Evolutionary conservation across 2,329 filamentous ascomycete genomes (phyloP), one percentile per base, ranked within the genome.

Genomic region (Setomelanomma holmii): DNA sequence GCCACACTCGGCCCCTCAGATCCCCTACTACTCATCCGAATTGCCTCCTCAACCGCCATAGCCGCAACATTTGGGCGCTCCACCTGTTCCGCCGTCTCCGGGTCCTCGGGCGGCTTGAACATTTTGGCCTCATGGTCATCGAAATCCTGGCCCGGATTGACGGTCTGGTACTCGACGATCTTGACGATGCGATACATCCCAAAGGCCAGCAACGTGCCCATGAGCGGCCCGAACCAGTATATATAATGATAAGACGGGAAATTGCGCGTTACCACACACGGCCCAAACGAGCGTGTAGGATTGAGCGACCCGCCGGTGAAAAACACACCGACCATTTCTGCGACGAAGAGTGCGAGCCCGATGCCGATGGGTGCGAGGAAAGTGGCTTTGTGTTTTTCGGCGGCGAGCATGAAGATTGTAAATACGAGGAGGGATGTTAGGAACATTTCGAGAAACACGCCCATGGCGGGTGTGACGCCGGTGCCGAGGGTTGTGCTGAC

Each of bases 351-450:
- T 0, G 88, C 79, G 2, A 90, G 73, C 1, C 89, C 89, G 60
- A 92, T 90, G 11, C 86, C 88, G 3, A 91, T 76, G 0, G 89
- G 89, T 0, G 89, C 89, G 1, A 91, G 75, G 66, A 82, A 90
- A 0, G 89, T 91, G 2, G 85, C 84, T 39, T 86, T 86, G 71
- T 91, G 88, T 75, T 91, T 91, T 69, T 90, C 87, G 4, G 85
- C 84, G 0, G 87, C 88, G 39, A 90, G 79, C 83, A 90, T 88
- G 61, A 76, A 75, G 42, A 77, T 75, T 2, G 73, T 75, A 45
- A 77, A 76, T 49, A 76, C 69, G 38, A 77, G 71, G 17, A 74
- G 60, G 0, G 72, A 67, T 2, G 75, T 76, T 6, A 76, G 57
- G 47, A 76, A 74, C 66, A 74, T 74, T 40, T 77, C 75, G 33